Evolutionary conservation across 306 rosid species (phyloP).

Genomic region (peach (Prunus persica)): Prunus_persica_NCBIv2 NC_034012.1:5824001-5824500

Average conservation of each 20-base stretch:
- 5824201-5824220: conserved; percentile 43
- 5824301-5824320: conserved; percentile 64
- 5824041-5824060: conserved; percentile 86
- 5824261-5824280: conserved; percentile 93
- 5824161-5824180: conserved; percentile 41
- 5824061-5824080: conserved; percentile 84
- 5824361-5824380: conserved; percentile 55
- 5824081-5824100: conserved; percentile 89
- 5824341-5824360: conserved; percentile 49
- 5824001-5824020: conserved; percentile 24
- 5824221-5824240: conserved; percentile 56
- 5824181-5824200: conserved; percentile 52
- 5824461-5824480: conserved; percentile 65
- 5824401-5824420: conserved; percentile 55
- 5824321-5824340: conserved; percentile 56
- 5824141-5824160: conserved; percentile 57
- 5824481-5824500: conserved; percentile 84
- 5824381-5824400: conserved; percentile 71
- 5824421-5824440: conserved; percentile 66
- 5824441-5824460: conserved; percentile 64
- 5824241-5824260: conserved; percentile 70
- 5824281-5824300: conserved; percentile 79
- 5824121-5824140: conserved; percentile 78
- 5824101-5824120: conserved; percentile 93
- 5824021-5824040: conserved; percentile 98